These are phyloP conservation scores for Epichloe hybrida DNA, from an alignment of 2,329 filamentous ascomycete species.

Conservation along the genomic window DNA sequence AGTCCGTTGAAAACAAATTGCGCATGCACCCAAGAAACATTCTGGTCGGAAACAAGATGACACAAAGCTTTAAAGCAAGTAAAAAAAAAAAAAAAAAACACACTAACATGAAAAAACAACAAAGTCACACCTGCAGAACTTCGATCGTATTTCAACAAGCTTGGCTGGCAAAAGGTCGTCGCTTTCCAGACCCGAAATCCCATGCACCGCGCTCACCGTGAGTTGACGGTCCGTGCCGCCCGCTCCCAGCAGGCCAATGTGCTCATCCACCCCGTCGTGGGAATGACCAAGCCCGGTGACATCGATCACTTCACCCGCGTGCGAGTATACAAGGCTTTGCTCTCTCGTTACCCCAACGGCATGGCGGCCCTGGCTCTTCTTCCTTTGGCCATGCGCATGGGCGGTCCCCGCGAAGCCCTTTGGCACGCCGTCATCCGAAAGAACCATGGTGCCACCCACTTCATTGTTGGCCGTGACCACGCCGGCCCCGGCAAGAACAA, in stretches of 20 bases:
- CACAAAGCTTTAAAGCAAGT: no score
- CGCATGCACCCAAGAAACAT: background rate
- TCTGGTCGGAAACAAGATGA: no score
- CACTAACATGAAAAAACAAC: slow-evolving; percentile 17
- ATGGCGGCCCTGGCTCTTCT: slow-evolving; percentile 96
- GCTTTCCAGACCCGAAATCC: slow-evolving; percentile 99
- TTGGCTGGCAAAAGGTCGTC: slow-evolving; percentile 94
- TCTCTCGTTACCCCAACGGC: slow-evolving; percentile 94
- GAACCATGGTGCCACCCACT: slow-evolving; percentile 98
- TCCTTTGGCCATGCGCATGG: slow-evolving; percentile 97
- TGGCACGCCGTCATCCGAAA: slow-evolving; percentile 99
- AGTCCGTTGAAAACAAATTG: slow-evolving; percentile 18
- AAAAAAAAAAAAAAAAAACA: slow-evolving; percentile 19
- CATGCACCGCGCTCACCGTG: slow-evolving; percentile 97
- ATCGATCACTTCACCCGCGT: slow-evolving; percentile 99
- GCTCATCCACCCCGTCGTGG: slow-evolving; percentile 96
- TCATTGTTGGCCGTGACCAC: slow-evolving; percentile 97
- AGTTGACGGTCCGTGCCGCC: slow-evolving; percentile 92
- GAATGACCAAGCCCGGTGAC: slow-evolving; percentile 96
- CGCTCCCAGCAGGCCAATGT: slow-evolving; percentile 95
- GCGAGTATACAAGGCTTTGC: slow-evolving; percentile 92
- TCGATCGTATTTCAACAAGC: slow-evolving; percentile 95
- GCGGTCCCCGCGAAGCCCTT: slow-evolving; percentile 91
- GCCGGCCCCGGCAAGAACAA: slow-evolving; percentile 97
- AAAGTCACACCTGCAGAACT: slow-evolving; percentile 85